Base-by-base conservation (phyloP, 2,329 filamentous ascomycete genomes). In the Fusarium mangiferae region DNA sequence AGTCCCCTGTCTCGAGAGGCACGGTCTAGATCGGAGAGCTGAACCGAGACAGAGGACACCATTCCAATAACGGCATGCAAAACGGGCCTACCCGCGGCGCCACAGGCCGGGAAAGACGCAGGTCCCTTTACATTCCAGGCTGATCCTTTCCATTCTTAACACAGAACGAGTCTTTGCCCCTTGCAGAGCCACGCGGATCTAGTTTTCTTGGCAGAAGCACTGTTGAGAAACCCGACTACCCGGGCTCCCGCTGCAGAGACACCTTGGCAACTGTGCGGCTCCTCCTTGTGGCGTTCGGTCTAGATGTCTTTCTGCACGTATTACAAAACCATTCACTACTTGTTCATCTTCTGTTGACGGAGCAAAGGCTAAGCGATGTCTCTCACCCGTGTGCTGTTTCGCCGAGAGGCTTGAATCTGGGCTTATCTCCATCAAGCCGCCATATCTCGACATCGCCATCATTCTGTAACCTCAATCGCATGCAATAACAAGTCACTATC, bases 11-110 rank as follows among this genome's bases (percentile, higher is more conserved):
- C 20, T 4, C 8, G 6, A 18, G 15, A 33, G 36, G 18, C 36
- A 13, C 30, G 42, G 36, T 44, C 36, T 48, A 28, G n/a, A 49
- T 48, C 28, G 22, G 15, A 4, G 30, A 20, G 13, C n/a, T 39
- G 26, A 33, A 28, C 61, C 7, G 39, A 44, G 26, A 39, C n/a
- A n/a, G 35, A 24, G 9, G 24, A 28, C 7, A 35, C 46, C 30
- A 58, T 44, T 26, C 49, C 33, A 39, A 18, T 35, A 22, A 20
- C 22, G 4, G 22, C 13, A 5, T 30, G 22, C 26, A 44, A 44
- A 66, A 24, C 51, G 64, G 64, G 62, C 38, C 44, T 51, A 59
- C 64, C 64, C 64, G 62, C 20, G 26, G 35, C 44, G 46, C 45
- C n/a, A 60, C 60, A 26, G 6, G n/a, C 22, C 15, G 20, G 33